Base-by-base conservation (phyloP, 768 basidiomycete genomes). In the Panus rudis region DNA sequence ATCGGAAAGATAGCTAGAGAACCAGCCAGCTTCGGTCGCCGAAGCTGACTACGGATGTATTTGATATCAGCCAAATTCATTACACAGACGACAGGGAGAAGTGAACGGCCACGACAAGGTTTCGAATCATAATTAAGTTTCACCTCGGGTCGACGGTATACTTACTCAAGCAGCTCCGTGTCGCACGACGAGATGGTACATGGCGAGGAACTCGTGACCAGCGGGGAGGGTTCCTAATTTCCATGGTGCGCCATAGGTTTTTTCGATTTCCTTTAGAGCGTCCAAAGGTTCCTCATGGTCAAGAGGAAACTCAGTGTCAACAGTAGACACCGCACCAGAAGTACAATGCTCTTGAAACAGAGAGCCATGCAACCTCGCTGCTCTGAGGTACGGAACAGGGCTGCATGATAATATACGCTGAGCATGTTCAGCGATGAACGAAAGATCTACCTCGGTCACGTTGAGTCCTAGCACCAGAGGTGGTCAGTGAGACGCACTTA, bases 251-350 rank as follows among this genome's bases (percentile, higher is more conserved):
- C 37, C 33, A 4, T 47, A 40, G 8, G 17, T n/a, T 7, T 28
- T 37, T 25, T 53, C 45, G 49, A 54, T 64, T 1, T 37, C 23
- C 13, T 47, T 37, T 21, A 65, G 47, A 5, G 53, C 58, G 4
- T 39, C 47, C 28, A 55, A 40, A 0, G 63, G 63, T 30, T 63
- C 64, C 0, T 11, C 27, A 39, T 68, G 65, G 31, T 63, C 58
- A n/a, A 66, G 51, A 42, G 48, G 62, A 43, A 65, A 66, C 7
- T 53, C 25, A 0, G 66, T 67, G 46, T 48, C 48, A 1, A 52
- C 49, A 16, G 47, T 51, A 2, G 58, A 65, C 13, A 63, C 38
- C 11, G 52, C 52, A 6, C 54, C 58, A 8, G 42, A 26, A 3
- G 40, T 39, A 19, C 54, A 6, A 16, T 12, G 13, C 6, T 6